These are phyloP conservation scores for Datisca glomerata DNA, from an alignment of 306 rosid species.

Conservation along the genomic window DNA sequence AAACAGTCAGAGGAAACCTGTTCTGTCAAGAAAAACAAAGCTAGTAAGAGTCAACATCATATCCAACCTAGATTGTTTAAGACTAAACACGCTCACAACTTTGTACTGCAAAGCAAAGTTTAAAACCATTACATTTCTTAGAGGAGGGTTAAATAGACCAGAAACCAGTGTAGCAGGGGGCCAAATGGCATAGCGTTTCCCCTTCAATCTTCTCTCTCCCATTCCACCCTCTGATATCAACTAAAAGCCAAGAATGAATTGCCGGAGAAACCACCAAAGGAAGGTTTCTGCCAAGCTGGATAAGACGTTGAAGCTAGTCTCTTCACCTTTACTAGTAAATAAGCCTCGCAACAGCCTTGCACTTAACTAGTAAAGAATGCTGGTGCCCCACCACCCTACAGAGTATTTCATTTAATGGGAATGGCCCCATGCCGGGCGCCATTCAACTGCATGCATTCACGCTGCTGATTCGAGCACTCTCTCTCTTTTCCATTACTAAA, in stretches of 20 bases:
- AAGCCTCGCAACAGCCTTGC: constrained; percentile 10
- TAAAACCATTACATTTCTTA: too few species aligned
- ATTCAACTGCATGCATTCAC: constrained; percentile 30
- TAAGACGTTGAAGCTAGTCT: constrained; percentile 14
- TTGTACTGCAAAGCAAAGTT: too few species aligned
- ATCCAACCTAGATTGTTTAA: too few species aligned
- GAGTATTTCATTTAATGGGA: constrained; percentile 27
- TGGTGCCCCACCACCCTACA: constrained; percentile 17
- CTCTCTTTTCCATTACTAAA: constrained; percentile 25
- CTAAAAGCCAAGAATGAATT: constrained; percentile 94
- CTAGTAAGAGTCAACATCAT: too few species aligned
- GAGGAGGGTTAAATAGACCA: constrained; percentile 14
- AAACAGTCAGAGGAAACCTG: too few species aligned
- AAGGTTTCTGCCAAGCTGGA: constrained; percentile 19
- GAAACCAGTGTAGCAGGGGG: constrained; percentile 14
- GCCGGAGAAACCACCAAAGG: constrained; percentile 46
- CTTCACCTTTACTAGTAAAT: constrained; percentile 35
- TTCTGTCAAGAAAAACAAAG: too few species aligned
- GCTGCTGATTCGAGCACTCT: constrained; percentile 30
- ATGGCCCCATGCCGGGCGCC: constrained; percentile 34
- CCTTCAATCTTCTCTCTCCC: constrained; percentile 17
- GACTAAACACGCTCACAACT: too few species aligned
- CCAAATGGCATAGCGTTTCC: constrained; percentile 12
- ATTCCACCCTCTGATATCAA: constrained; percentile 20
- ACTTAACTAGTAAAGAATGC: constrained; percentile 13